These are phyloP conservation scores for Phytopythium cucurbitacearum DNA, from an alignment of 352 stramenopile species.

Conservation along the genomic window DNA sequence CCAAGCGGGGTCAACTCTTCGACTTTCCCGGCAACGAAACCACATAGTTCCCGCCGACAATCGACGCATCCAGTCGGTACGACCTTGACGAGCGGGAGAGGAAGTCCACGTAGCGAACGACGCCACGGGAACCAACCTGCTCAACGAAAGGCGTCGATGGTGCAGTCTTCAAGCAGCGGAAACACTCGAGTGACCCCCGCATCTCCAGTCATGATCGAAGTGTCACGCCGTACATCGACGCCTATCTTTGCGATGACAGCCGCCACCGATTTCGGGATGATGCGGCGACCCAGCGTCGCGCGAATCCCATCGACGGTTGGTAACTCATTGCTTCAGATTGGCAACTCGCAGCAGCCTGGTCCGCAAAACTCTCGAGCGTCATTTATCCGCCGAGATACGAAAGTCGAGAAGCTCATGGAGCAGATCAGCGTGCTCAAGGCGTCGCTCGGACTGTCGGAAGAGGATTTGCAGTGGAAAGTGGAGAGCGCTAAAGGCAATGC, in stretches of 20 bases:
- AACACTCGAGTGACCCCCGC: slow-evolving; percentile 3
- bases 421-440: slow-evolving; percentile 75
- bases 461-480: slow-evolving; percentile 78
- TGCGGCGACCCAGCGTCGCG: slow-evolving; percentile 46
- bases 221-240: slow-evolving; percentile 57
- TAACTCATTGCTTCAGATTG: not conserved
- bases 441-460: slow-evolving; percentile 62
- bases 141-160: slow-evolving; percentile 1
- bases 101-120: no score
- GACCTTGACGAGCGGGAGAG: no score
- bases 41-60: no score
- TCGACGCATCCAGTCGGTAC: no score
- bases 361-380: slow-evolving; percentile 7
- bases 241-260: slow-evolving; percentile 28
- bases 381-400: slow-evolving; percentile 40
- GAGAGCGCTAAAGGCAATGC: slow-evolving; percentile 71
- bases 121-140: not conserved
- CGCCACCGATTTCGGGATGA: slow-evolving; percentile 22
- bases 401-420: slow-evolving; percentile 62
- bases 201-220: slow-evolving; percentile 39
- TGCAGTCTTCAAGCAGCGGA: slow-evolving; percentile 7
- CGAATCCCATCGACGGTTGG: slow-evolving; percentile 24
- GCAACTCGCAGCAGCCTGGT: not conserved
- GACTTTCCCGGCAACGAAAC: no score
- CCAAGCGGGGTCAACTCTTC: no score